A percentile compares a stretch with the other conserved stretches of the same genome.
phyloP scores from a whole-genome alignment of 2,329 filamentous ascomycete genomes.

The Graphilbum ipis-grandicollis region DNA sequence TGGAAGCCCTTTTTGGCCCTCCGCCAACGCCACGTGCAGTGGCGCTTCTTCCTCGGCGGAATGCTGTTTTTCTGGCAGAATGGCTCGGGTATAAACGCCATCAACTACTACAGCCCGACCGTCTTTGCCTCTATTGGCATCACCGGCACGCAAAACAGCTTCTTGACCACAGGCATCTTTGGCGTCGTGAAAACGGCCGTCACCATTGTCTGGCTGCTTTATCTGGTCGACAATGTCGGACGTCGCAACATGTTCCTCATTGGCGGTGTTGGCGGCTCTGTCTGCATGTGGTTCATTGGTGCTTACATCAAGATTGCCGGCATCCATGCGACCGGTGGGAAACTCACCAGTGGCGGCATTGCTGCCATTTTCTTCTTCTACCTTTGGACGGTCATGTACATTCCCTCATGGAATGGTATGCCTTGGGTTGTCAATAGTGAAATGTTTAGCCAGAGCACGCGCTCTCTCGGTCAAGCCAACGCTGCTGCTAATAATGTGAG shows the following conservation, averaged over 20 bases:
- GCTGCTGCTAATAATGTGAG: slow-evolving; percentile 45
- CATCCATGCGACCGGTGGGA: slow-evolving; percentile 13
- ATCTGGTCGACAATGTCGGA: slow-evolving; percentile 43
- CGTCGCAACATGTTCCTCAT: slow-evolving; percentile 43
- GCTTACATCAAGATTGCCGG: slow-evolving; percentile 37
- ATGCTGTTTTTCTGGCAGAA: slow-evolving; percentile 71
- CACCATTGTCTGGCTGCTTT: slow-evolving; percentile 52
- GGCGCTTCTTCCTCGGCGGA: slow-evolving; percentile 55
- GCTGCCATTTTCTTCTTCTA: slow-evolving; percentile 57
- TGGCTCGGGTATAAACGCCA: slow-evolving; percentile 57
- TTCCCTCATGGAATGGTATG: slow-evolving; percentile 53
- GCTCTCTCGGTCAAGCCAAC: slow-evolving; percentile 53
- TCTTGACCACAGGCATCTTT: slow-evolving; percentile 55
- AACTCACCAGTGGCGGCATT: slow-evolving; percentile 25
- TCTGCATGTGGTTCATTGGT: slow-evolving; percentile 49
- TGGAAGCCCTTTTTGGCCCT: slow-evolving; percentile 52
- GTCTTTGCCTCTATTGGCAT: slow-evolving; percentile 41
- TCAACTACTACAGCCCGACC: slow-evolving; percentile 58
- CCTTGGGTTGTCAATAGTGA: slow-evolving; percentile 63
- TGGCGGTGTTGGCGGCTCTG: slow-evolving; percentile 31
- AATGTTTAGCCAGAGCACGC: slow-evolving; percentile 56
- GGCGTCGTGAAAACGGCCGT: slow-evolving; percentile 57
- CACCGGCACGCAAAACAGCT: slow-evolving; percentile 23
- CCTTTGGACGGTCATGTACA: slow-evolving; percentile 57
- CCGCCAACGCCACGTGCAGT: slow-evolving; percentile 40